phyloP scores from a whole-genome alignment of 2,329 filamentous ascomycete species.

The Pseudogymnoascus pannorum region DNA sequence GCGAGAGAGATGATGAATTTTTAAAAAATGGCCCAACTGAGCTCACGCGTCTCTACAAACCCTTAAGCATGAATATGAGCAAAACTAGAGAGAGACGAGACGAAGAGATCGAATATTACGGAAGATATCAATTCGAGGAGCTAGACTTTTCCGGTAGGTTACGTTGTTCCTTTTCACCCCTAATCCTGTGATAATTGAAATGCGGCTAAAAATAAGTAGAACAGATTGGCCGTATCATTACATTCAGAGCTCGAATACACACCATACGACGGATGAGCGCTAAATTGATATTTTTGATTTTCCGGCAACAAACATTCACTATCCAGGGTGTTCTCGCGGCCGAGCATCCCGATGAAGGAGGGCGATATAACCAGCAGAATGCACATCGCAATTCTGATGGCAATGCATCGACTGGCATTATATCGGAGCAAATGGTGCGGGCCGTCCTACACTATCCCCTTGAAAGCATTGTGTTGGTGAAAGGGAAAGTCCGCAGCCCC shows the following conservation, averaged over 20 bases:
- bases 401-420: slow-evolving; percentile 33
- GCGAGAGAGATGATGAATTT: slow-evolving; percentile 22
- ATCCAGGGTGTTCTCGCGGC: slow-evolving; percentile 69
- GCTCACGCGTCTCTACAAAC: slow-evolving; percentile 26
- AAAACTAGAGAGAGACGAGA: slow-evolving; percentile 24
- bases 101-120: slow-evolving; percentile 16
- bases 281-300: slow-evolving; percentile 75
- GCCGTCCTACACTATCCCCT: slow-evolving; percentile 79
- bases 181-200: background rate
- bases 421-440: slow-evolving; percentile 70
- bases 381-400: background rate
- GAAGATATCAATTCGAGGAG: slow-evolving; percentile 23
- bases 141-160: slow-evolving; percentile 24
- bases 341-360: slow-evolving; percentile 10
- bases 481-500: slow-evolving; percentile 64
- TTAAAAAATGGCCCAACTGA: slow-evolving; percentile 23
- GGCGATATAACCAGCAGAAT: slow-evolving; percentile 25
- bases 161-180: background rate
- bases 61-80: slow-evolving; percentile 30
- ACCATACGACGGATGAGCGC: slow-evolving; percentile 76
- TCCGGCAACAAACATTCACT: slow-evolving; percentile 75
- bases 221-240: slow-evolving; percentile 23
- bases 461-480: slow-evolving; percentile 72
- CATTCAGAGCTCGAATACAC: slow-evolving; percentile 66
- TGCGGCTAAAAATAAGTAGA: slow-evolving; percentile 14